Conservation (phyloP, 176 grass and related monocot species). For the Eragrostis curvula region DNA sequence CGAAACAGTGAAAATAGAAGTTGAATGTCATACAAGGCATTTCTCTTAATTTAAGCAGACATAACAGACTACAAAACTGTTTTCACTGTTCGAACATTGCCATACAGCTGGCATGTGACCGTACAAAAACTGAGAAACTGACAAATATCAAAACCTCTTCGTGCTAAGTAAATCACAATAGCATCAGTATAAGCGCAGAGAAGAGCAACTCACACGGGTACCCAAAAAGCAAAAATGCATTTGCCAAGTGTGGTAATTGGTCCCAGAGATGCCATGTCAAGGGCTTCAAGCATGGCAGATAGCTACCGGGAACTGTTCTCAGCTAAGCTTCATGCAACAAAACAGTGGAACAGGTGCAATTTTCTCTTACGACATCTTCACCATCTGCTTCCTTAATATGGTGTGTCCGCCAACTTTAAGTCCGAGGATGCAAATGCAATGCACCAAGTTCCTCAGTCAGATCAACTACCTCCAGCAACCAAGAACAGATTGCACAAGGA, state of each 20-base stretch:
- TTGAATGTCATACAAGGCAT: neutral
- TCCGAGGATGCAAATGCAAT: neutral
- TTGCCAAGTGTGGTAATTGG: neutral
- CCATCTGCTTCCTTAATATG: slow-evolving; percentile 8
- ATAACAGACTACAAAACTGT: neutral
- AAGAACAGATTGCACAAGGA: slow-evolving; percentile 28
- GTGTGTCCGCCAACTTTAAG: neutral
- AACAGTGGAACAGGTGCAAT: too few relatives aligned
- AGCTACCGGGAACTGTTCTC: neutral
- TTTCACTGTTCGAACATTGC: neutral
- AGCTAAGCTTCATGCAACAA: neutral
- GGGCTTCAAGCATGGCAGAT: slow-evolving; percentile 8
- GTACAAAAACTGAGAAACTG: slow-evolving; percentile 22
- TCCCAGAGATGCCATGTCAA: neutral
- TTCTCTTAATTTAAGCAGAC: neutral
- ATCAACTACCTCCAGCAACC: neutral
- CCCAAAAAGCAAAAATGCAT: slow-evolving; percentile 26
- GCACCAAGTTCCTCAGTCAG: neutral
- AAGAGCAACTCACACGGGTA: neutral
- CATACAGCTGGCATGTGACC: slow-evolving; percentile 2
- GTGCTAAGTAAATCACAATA: neutral
- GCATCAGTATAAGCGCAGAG: neutral
- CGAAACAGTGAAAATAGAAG: neutral
- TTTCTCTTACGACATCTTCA: neutral
- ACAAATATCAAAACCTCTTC: slow-evolving; percentile 2